A percentile compares a stretch with the other conserved stretches of the same genome.
phyloP scores from a whole-genome alignment of 176 grass and related monocot species.

The Rhynchospora breviuscula region DNA sequence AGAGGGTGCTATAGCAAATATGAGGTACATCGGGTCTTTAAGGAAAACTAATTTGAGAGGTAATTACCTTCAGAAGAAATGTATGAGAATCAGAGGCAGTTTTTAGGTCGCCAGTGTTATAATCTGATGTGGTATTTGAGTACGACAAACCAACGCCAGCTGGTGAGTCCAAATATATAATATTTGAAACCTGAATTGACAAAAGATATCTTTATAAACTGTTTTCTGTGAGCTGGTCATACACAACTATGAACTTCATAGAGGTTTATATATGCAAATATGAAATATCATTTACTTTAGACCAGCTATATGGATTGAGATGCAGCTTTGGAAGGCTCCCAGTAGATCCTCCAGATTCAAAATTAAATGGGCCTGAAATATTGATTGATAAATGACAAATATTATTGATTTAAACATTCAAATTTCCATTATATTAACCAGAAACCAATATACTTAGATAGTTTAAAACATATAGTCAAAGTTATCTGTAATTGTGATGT shows the following conservation, averaged over 20 bases:
- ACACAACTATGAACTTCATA: neutral
- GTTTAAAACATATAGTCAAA: neutral
- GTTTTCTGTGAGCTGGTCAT: neutral
- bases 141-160: constrained; percentile 91
- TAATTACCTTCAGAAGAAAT: constrained; percentile 77
- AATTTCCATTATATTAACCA: neutral
- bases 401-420: neutral
- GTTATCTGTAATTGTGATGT: neutral
- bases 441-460: neutral
- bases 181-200: constrained; percentile 63
- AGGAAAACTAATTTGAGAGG: neutral
- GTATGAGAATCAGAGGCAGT: constrained; percentile 86
- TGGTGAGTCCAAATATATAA: constrained; percentile 95
- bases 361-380: constrained; percentile 79
- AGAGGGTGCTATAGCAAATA: neutral
- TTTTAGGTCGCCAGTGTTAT: constrained; percentile 69
- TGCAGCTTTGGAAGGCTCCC: constrained; percentile 66
- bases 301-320: constrained; percentile 85
- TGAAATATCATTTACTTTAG: constrained; percentile 49
- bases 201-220: neutral
- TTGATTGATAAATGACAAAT: neutral
- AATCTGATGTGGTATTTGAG: constrained; percentile 56
- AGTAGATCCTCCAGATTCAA: constrained; percentile 39
- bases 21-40: constrained; percentile 1
- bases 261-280: neutral